These are phyloP conservation scores for Barnettozyma vustinii DNA, from an alignment of 805 yeast species.

Conservation along the genomic window DNA sequence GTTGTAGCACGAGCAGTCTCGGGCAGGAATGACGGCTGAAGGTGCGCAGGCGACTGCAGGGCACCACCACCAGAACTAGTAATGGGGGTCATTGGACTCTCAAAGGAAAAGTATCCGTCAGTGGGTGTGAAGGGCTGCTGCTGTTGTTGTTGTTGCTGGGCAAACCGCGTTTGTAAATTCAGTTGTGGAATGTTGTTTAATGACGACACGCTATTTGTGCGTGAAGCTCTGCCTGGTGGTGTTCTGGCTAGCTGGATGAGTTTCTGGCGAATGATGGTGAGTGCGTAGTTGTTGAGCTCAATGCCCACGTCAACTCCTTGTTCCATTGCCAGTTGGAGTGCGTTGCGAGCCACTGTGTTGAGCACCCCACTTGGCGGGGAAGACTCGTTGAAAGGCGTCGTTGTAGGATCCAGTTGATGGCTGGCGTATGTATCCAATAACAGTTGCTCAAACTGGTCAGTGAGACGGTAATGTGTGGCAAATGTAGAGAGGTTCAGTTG, in stretches of 20 bases:
- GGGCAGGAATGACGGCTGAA: conserved; percentile 21
- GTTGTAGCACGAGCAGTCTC: conserved; percentile 7
- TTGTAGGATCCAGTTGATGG: conserved; percentile 50
- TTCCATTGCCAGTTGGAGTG: conserved; percentile 34
- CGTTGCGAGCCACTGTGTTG: conserved; percentile 52
- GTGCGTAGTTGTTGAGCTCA: conserved; percentile 32
- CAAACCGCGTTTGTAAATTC: conserved; percentile 13
- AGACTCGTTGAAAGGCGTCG: conserved; percentile 60
- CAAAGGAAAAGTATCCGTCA: conserved; percentile 24
- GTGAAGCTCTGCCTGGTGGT: conserved; percentile 9
- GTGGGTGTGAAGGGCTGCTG: conserved; percentile 17
- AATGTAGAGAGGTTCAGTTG: conserved; percentile 22
- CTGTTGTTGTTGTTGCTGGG: conserved; percentile 5
- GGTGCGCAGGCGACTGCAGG: neutral
- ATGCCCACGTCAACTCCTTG: conserved; percentile 32
- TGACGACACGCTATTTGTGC: conserved; percentile 19
- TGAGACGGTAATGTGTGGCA: conserved; percentile 24
- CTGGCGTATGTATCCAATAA: conserved; percentile 42
- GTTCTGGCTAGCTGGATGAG: conserved; percentile 25
- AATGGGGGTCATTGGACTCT: conserved; percentile 16
- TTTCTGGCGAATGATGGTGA: conserved; percentile 34
- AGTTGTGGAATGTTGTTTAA: conserved; percentile 5
- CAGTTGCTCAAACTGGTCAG: conserved; percentile 38
- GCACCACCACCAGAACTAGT: neutral
- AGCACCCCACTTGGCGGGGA: conserved; percentile 67